Conservation (phyloP, 495 filamentous ascomycete species). For the Friedmanniomyces endolithicus region DNA sequence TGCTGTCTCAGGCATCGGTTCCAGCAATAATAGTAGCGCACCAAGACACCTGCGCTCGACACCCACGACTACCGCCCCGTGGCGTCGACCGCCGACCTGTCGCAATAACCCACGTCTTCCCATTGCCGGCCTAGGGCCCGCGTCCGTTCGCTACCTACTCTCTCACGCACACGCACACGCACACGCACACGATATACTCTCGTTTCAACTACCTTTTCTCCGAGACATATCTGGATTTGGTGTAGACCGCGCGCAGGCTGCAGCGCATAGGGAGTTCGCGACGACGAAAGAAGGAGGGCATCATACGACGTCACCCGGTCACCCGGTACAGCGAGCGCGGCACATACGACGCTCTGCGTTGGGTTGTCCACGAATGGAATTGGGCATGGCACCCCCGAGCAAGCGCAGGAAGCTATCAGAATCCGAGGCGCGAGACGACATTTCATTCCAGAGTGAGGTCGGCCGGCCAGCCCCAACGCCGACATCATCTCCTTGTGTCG, state of each 20-base stretch:
- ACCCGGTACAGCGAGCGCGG: background rate
- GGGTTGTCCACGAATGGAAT: background rate
- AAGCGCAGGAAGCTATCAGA: constrained; percentile 10
- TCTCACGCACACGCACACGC: no score
- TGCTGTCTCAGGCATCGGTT: background rate
- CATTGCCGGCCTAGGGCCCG: background rate
- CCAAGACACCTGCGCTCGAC: background rate
- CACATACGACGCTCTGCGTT: background rate
- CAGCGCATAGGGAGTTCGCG: background rate
- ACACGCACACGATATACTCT: background rate
- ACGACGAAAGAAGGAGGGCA: background rate
- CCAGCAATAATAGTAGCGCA: background rate
- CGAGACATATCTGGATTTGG: background rate
- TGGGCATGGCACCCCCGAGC: constrained; percentile 8
- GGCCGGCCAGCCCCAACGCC: background rate
- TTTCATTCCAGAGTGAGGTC: background rate
- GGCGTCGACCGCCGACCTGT: background rate
- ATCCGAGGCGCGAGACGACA: background rate
- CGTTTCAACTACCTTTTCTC: background rate
- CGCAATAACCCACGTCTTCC: background rate
- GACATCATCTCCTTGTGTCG: constrained; percentile 1
- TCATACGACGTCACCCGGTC: background rate
- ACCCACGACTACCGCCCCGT: background rate
- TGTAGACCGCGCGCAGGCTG: background rate
- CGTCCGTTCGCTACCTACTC: constrained; percentile 3